Percentiles rank a stretch among this genome's conserved stretches.
phyloP scores from a whole-genome alignment of 345 rosid genomes.

The Capsella bursapastoris region DNA sequence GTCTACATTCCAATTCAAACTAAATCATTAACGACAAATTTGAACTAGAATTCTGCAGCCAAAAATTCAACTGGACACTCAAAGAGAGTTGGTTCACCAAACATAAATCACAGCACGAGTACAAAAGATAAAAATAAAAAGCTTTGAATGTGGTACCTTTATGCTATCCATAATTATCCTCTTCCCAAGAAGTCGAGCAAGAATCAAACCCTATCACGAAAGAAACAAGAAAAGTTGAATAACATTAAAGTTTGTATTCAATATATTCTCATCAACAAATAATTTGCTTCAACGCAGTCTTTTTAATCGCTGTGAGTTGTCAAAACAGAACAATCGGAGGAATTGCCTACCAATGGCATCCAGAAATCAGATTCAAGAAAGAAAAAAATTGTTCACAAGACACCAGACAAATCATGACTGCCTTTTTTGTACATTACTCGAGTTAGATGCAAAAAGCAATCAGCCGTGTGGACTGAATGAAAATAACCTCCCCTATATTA shows the following conservation, averaged over 20 bases:
- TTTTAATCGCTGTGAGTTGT: background rate
- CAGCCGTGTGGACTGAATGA: background rate
- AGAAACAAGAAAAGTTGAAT: conserved; percentile 30
- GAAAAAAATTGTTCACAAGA: background rate
- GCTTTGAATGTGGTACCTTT: conserved; percentile 50
- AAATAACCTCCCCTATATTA: conserved; percentile 6
- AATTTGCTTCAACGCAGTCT: background rate
- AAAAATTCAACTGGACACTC: conserved; percentile 11
- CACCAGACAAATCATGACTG: background rate
- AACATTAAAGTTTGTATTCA: background rate
- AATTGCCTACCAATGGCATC: conserved; percentile 1
- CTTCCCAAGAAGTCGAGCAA: conserved; percentile 87
- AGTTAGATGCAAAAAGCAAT: background rate
- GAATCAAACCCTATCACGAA: conserved; percentile 76
- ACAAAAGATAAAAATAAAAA: conserved; percentile 9
- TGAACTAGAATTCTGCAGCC: conserved; percentile 1
- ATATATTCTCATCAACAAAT: background rate
- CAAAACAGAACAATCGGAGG: background rate
- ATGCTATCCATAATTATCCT: conserved; percentile 69
- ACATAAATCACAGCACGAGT: background rate
- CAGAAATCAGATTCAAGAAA: background rate
- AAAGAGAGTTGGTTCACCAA: conserved; percentile 6
- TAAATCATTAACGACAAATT: background rate
- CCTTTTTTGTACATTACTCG: background rate
- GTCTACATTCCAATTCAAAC: conserved; percentile 14